Base-by-base conservation (phyloP, 306 rosid genomes). In the Inga leiocalycina region DNA sequence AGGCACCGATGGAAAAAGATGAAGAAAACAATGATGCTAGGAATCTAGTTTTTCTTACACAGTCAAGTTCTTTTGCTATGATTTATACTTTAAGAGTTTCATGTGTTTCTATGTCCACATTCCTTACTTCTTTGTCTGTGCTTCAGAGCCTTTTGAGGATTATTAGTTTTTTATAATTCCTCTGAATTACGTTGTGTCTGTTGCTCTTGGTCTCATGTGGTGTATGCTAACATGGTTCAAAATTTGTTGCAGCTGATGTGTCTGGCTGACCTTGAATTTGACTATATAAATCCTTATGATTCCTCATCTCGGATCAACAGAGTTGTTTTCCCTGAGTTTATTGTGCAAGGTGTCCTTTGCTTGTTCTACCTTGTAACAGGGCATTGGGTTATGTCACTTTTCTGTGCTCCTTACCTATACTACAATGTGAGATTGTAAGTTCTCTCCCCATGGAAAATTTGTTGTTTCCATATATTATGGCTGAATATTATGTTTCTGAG, bases 181-280 rank as follows among this genome's bases (percentile, higher is more conserved):
- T 14, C 39, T 41, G 37, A 30, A 66, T 46, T 59, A 76, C 13
- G 9, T 62, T 87, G 77, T 86, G 37, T 51, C 30, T n/a, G 27
- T 79, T 78, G 84, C 34, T n/a, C 66, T 76, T 84, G 16, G 41
- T 80, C 12, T 65, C 20, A 19, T 35, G 71, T 75, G 22, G 39
- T 11, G 2, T 76, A 32, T 3, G 66, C 79, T 85, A 69, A 80
- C 64, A 17, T 65, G 69, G 45, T 79, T 56, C 44, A 15, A 69
- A 74, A 73, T 74, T 84, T 79, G 45, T 86, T 92, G 93, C 97
- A 94, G 99, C 92, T 96, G 57, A 92, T 96, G 99, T 96, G 97
- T 88, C 87, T 94, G 56, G 99, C 97, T 22, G 99, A 96, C 86
- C 89, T 96, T 2, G 98, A 96, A 87, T 94, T 96, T 80, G 99